Base-by-base conservation (phyloP, 2,329 filamentous ascomycete species). In the Tympanopsis confertula region DNA sequence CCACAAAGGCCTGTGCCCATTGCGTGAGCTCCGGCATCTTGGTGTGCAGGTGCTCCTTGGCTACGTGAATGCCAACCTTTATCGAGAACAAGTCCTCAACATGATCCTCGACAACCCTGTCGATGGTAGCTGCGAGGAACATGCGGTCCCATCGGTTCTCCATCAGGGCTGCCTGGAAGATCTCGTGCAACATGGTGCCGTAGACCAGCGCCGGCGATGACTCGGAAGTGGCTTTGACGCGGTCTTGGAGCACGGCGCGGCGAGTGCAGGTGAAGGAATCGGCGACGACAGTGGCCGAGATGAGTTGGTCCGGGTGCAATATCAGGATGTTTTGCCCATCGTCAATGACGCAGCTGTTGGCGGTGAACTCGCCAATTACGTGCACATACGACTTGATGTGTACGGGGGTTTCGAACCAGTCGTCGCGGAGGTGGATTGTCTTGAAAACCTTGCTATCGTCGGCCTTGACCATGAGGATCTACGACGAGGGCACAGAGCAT, bases 281-380 rank as follows among this genome's bases (percentile, higher is more conserved):
- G n/a, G 87, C 88, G 32, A 98, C 83, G 4, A 93, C 86, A 1
- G 91, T 96, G 3, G 91, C 83, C 2, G 91, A 96, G 38, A 98
- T 82, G 22, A 98, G 72, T 59, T 96, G 88, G 51, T 98, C 91
- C 0, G 91, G 91, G 51, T 98, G 88, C 13, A 98, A 63, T 40
- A 98, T 87, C 37, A 98, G 65, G 57, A 96, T 82, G 49, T 88
- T 86, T 36, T 81, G 70, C 3, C 72, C 68, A 54, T 96, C 86
- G 52, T 94, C 83, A 44, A 96, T 71, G 35, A 93, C 62, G 53
- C 88, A 94, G 53, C 80, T 76, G 2, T 85, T 84, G 13, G 63
- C 68, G 1, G 59, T 71, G 49, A 93, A 94, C 3, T 74, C 62
- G 20, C 88, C 88, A 44, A 93, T 86, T 41, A 98, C 67, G 54